phyloP scores from a whole-genome alignment of 2,329 filamentous ascomycete species.

The Fusarium circinatum region DNA sequence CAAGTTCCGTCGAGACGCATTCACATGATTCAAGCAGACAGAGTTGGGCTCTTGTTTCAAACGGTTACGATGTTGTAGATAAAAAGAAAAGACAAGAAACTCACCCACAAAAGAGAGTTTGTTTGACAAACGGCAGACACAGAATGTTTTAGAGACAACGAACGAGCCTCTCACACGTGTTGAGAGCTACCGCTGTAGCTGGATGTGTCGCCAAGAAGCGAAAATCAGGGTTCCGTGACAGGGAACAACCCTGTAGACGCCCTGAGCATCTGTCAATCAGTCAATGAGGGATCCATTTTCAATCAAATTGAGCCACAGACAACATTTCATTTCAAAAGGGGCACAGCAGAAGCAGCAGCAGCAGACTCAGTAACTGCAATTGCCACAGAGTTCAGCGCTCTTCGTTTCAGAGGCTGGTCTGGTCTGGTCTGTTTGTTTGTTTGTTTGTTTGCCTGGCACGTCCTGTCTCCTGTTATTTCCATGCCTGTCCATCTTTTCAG shows the following conservation, averaged over 20 bases:
- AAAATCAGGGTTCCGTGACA: conserved; percentile 21
- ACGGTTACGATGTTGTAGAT: not conserved
- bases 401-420: not conserved
- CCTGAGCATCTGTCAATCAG: conserved; percentile 8
- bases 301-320: conserved; percentile 13
- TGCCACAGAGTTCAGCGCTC: not conserved
- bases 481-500: not conserved
- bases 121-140: not conserved
- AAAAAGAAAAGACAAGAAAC: not conserved
- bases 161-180: conserved; percentile 15
- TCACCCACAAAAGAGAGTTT: not conserved
- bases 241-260: conserved; percentile 12
- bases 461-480: not conserved
- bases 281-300: conserved; percentile 11
- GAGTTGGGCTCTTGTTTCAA: not conserved
- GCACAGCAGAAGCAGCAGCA: not conserved
- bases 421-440: no score
- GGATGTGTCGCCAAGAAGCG: conserved; percentile 5
- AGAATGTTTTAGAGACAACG: not conserved
- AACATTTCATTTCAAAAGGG: conserved; percentile 8
- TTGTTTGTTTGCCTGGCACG: not conserved
- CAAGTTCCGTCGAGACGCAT: conserved; percentile 9
- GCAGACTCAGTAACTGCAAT: not conserved
- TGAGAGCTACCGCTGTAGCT: not conserved
- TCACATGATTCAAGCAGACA: conserved; percentile 16